Conservation (phyloP, 345 rosid species). For the Aethionema arabicum region DNA sequence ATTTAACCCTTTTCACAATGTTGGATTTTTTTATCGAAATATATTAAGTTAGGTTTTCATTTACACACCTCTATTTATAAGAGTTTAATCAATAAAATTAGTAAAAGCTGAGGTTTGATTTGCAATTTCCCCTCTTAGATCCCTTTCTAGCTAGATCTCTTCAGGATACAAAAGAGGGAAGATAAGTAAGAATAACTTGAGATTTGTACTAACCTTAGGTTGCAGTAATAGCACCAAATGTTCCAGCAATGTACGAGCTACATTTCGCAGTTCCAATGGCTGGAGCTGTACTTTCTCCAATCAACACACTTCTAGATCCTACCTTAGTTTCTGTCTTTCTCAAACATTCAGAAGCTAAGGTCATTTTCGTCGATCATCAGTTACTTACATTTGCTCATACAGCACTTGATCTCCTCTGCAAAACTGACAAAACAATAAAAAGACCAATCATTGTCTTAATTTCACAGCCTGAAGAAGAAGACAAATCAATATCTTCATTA, state of each 20-base stretch:
- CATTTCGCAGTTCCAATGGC: slow-evolving; percentile 88
- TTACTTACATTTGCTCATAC: slow-evolving; percentile 49
- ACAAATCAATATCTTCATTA: slow-evolving; percentile 8
- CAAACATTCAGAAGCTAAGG: slow-evolving; percentile 54
- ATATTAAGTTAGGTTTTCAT: too few relatives aligned
- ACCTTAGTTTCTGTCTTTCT: slow-evolving; percentile 54
- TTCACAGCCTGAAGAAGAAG: slow-evolving; percentile 36
- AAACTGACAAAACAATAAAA: slow-evolving; percentile 33
- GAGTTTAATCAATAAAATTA: too few relatives aligned
- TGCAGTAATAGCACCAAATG: slow-evolving; percentile 63
- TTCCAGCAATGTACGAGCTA: slow-evolving; percentile 80
- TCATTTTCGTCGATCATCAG: slow-evolving; percentile 59
- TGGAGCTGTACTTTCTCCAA: slow-evolving; percentile 69
- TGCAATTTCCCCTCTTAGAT: too few relatives aligned
- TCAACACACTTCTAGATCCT: slow-evolving; percentile 61
- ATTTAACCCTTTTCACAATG: too few relatives aligned
- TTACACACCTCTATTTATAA: too few relatives aligned
- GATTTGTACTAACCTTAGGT: slow-evolving; percentile 38
- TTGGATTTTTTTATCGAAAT: too few relatives aligned
- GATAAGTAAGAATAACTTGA: too few relatives aligned
- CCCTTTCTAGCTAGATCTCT: too few relatives aligned
- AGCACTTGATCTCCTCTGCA: slow-evolving; percentile 53
- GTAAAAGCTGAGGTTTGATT: too few relatives aligned
- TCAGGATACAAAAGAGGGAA: too few relatives aligned
- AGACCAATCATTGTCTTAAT: slow-evolving; percentile 47